phyloP scores from a whole-genome alignment of 768 basidiomycete species.

The Boletellus emodensis region DNA sequence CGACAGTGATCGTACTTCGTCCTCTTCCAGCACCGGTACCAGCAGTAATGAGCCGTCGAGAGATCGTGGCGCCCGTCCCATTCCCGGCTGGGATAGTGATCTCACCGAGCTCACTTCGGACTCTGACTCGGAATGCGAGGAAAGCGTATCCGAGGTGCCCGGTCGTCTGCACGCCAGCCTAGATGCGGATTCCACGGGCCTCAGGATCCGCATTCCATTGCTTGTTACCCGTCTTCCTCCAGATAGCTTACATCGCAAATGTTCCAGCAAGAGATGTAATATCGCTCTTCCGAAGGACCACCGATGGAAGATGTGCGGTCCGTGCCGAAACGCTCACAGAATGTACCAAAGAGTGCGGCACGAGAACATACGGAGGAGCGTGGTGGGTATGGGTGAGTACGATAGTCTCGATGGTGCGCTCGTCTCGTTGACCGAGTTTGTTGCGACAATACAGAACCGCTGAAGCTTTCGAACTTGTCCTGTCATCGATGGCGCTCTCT shows the following conservation, averaged over 20 bases:
- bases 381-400: slow-evolving; percentile 9
- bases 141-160: too few species aligned
- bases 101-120: slow-evolving; percentile 20
- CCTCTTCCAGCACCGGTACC: not conserved
- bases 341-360: slow-evolving; percentile 34
- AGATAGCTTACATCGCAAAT: slow-evolving; percentile 19
- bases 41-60: not conserved
- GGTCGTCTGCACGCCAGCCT: too few species aligned
- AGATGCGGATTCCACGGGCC: not conserved
- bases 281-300: slow-evolving; percentile 31
- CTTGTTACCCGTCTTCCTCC: slow-evolving; percentile 14
- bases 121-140: slow-evolving; percentile 2
- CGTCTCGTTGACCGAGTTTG: not conserved
- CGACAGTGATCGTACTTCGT: not conserved
- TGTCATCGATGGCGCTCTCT: not conserved
- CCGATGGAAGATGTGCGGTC: slow-evolving; percentile 42
- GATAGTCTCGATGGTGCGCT: not conserved
- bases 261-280: slow-evolving; percentile 34
- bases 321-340: slow-evolving; percentile 38
- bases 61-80: not conserved
- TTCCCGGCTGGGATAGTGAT: slow-evolving; percentile 24
- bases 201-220: slow-evolving; percentile 25
- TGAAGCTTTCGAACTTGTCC: not conserved
- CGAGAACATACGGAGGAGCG: slow-evolving; percentile 9
- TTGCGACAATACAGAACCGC: not conserved